Evolutionary conservation across 1,139 yeast genomes (phyloP).

Genomic region (Yamadazyma sp.): DNA sequence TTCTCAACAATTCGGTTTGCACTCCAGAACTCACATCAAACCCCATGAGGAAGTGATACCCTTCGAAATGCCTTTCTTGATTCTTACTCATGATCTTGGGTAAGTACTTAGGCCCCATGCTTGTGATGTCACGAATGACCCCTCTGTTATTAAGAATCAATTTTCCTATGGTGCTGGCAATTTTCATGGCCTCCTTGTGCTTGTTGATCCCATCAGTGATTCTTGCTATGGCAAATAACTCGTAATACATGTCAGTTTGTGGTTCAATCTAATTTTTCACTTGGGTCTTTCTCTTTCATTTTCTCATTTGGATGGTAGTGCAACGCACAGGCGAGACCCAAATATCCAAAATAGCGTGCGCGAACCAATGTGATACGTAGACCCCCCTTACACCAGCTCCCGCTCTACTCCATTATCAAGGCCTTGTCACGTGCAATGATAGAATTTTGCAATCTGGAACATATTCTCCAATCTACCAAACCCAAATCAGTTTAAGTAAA

Average conservation of each 20-base stretch:
- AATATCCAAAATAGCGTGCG: background rate
- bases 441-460: constrained; percentile 8
- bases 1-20: constrained; percentile 79
- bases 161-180: constrained; percentile 80
- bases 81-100: constrained; percentile 83
- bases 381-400: too few relatives aligned
- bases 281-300: background rate
- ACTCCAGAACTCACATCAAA: constrained; percentile 87
- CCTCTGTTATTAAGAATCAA: constrained; percentile 88
- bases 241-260: constrained; percentile 70
- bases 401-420: too few relatives aligned
- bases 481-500: background rate
- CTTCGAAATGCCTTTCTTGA: constrained; percentile 88
- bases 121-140: constrained; percentile 76
- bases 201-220: constrained; percentile 56
- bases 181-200: constrained; percentile 65
- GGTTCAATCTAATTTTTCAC: too few relatives aligned
- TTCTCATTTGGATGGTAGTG: background rate
- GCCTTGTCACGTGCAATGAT: constrained; percentile 13
- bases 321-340: background rate
- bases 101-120: constrained; percentile 74
- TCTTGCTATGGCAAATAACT: constrained; percentile 87
- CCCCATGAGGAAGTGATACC: constrained; percentile 80
- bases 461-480: background rate
- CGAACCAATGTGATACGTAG: too few relatives aligned